phyloP scores from a whole-genome alignment of 2,329 filamentous ascomycete species.

The Fusarium nisikadoi region DNA sequence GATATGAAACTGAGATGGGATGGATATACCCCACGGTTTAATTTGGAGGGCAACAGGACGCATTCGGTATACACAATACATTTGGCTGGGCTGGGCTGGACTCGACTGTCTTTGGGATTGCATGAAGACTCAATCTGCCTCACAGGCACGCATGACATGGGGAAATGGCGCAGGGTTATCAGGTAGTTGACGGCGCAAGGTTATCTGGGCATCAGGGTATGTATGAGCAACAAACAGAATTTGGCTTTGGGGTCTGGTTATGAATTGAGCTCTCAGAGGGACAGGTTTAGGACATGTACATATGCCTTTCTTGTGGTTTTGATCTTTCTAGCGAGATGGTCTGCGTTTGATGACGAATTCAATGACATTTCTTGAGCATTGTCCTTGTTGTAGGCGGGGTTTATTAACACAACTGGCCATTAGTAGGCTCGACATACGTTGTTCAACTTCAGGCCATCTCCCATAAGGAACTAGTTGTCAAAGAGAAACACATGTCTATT shows the following conservation, averaged over 20 bases:
- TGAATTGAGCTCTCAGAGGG: neutral
- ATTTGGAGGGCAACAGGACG: slow-evolving; percentile 23
- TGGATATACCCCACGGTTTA: slow-evolving; percentile 20
- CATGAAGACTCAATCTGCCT: slow-evolving; percentile 38
- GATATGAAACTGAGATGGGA: neutral
- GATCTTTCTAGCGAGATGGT: neutral
- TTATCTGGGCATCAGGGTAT: slow-evolving; percentile 5
- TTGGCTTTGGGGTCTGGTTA: slow-evolving; percentile 6
- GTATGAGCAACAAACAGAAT: slow-evolving; percentile 14
- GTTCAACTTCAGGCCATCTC: neutral
- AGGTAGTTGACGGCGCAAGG: slow-evolving; percentile 24
- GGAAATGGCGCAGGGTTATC: slow-evolving; percentile 28
- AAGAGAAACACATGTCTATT: slow-evolving; percentile 25
- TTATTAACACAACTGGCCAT: neutral
- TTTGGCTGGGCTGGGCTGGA: slow-evolving; percentile 8
- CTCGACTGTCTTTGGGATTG: slow-evolving; percentile 15
- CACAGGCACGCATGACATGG: slow-evolving; percentile 29
- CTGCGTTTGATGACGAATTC: slow-evolving; percentile 27
- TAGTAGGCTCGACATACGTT: no score
- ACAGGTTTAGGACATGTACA: slow-evolving; percentile 11
- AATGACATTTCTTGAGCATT: slow-evolving; percentile 19
- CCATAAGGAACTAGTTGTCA: neutral
- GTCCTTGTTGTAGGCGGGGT: neutral
- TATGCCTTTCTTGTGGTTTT: slow-evolving; percentile 22
- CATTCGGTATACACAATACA: slow-evolving; percentile 18